phyloP scores from a whole-genome alignment of 345 rosid species.

The Abelmoschus esculentus region DNA sequence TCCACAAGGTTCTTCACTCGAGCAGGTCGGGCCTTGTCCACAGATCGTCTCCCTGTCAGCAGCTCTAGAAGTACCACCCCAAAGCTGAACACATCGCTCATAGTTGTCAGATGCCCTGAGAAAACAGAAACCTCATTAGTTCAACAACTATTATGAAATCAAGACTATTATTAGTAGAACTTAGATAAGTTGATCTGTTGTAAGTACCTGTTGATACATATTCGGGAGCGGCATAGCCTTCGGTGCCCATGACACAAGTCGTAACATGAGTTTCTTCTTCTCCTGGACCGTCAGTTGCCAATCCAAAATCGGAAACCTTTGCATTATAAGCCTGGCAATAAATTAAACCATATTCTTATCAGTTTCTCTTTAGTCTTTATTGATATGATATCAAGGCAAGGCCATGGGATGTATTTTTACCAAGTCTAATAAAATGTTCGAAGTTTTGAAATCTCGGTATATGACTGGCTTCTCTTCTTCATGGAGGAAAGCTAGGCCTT shows the following conservation, averaged over 20 bases:
- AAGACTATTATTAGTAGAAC: not conserved
- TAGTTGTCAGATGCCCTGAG: constrained; percentile 52
- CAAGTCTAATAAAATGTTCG: constrained; percentile 51
- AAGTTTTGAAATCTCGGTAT: constrained; percentile 57
- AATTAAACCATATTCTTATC: not conserved
- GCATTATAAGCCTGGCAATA: constrained; percentile 42
- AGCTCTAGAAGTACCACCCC: constrained; percentile 67
- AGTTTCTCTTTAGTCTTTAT: not conserved
- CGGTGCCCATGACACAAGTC: constrained; percentile 63
- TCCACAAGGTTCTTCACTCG: constrained; percentile 44
- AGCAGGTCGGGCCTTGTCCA: constrained; percentile 36
- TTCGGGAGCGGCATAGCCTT: constrained; percentile 73
- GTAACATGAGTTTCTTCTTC: constrained; percentile 46
- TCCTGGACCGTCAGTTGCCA: constrained; percentile 61
- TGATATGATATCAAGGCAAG: not conserved
- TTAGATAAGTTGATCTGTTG: not conserved
- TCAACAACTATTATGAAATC: not conserved
- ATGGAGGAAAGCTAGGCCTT: constrained; percentile 55
- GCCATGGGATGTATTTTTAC: constrained; percentile 19
- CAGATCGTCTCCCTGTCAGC: constrained; percentile 37
- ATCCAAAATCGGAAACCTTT: constrained; percentile 63
- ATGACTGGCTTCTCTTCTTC: constrained; percentile 61
- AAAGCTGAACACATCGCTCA: constrained; percentile 66
- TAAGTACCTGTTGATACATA: constrained; percentile 45
- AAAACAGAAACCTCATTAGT: not conserved